These are phyloP conservation scores for Trichoderma parareesei DNA, from an alignment of 495 filamentous ascomycete genomes.

Conservation along the genomic window DNA sequence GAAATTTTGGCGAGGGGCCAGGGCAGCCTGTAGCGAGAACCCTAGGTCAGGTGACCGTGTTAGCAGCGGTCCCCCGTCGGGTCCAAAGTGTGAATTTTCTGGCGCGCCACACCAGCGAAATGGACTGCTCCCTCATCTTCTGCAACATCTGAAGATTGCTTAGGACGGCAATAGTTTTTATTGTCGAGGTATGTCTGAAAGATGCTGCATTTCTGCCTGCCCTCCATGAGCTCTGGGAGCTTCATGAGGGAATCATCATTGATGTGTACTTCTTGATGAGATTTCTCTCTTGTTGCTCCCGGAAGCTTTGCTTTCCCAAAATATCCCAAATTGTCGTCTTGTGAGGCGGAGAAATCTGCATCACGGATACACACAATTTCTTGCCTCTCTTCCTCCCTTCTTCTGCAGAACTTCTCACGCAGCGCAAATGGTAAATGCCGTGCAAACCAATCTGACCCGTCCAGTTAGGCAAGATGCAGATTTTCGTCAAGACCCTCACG, in stretches of 20 bases:
- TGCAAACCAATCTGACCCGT: conserved; percentile 5
- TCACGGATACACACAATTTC: not conserved
- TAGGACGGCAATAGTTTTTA: conserved; percentile 43
- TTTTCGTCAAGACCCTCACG: conserved; percentile 99
- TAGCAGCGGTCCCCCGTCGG: not conserved
- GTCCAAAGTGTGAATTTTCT: not conserved
- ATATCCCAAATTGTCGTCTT: not conserved
- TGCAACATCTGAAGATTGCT: conserved; percentile 44
- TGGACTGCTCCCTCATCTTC: conserved; percentile 21
- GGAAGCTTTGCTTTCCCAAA: not conserved
- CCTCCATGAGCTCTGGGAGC: conserved; percentile 13
- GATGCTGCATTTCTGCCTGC: conserved; percentile 23
- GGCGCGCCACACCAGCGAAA: conserved; percentile 20
- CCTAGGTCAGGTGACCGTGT: conserved; percentile 13
- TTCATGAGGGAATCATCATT: conserved; percentile 17
- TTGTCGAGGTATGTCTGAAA: conserved; percentile 49
- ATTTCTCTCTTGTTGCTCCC: not conserved
- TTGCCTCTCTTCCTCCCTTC: not conserved
- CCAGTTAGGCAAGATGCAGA: conserved; percentile 75
- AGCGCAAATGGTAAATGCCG: not conserved
- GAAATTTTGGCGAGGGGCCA: conserved; percentile 10
- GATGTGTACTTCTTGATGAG: conserved; percentile 10
- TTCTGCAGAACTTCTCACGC: not conserved
- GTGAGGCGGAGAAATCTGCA: not conserved
- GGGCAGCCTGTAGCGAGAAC: conserved; percentile 17